Evolutionary conservation across 441 rosid species (phyloP).

Genomic region (Corymbia calophylla): DNA sequence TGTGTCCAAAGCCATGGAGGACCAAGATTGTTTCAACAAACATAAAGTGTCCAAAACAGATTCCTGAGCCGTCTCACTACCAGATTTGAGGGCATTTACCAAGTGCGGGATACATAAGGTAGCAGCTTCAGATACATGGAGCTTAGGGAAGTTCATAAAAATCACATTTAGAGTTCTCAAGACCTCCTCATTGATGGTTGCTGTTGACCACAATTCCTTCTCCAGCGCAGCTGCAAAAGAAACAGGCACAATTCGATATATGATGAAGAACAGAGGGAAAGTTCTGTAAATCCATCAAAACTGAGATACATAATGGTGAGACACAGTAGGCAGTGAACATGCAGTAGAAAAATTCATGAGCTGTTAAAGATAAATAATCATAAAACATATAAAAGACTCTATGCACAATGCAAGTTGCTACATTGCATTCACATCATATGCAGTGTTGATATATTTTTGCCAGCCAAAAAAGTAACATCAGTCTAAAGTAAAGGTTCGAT

Average conservation of each 20-base stretch:
- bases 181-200: constrained; percentile 66
- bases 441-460: background rate
- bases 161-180: constrained; percentile 73
- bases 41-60: constrained; percentile 73
- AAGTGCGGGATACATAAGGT: constrained; percentile 72
- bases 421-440: background rate
- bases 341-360: background rate
- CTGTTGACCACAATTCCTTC: constrained; percentile 77
- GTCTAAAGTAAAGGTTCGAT: background rate
- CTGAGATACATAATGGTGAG: background rate
- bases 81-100: constrained; percentile 72
- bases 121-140: constrained; percentile 80
- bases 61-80: constrained; percentile 69
- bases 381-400: background rate
- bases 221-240: constrained; percentile 73
- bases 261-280: background rate
- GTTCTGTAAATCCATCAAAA: background rate
- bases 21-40: constrained; percentile 79
- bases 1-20: constrained; percentile 60
- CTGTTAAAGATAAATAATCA: background rate
- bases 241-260: background rate
- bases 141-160: constrained; percentile 78
- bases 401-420: background rate
- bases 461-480: background rate
- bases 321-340: background rate